Evolutionary conservation across 345 rosid genomes (phyloP).

Genomic region (Bruguiera parviflora): DNA sequence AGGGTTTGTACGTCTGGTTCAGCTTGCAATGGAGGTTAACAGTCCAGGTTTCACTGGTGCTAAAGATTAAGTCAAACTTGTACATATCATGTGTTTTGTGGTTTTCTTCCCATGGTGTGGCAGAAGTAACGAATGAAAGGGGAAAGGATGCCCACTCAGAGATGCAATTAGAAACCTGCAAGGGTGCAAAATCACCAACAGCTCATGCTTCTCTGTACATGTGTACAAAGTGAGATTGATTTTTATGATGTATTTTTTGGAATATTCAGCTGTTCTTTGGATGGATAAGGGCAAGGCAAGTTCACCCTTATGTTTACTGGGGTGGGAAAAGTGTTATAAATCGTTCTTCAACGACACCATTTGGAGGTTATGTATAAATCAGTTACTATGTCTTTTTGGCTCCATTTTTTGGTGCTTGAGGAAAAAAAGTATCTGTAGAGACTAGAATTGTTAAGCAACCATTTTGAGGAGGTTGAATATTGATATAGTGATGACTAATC

Average conservation of each 20-base stretch:
- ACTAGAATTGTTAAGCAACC: conserved; percentile 29
- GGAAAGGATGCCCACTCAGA: conserved; percentile 2
- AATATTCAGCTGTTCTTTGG: conserved; percentile 17
- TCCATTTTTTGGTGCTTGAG: conserved; percentile 24
- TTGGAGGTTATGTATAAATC: conserved; percentile 18
- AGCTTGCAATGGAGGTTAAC: conserved; percentile 54
- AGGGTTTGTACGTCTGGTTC: conserved; percentile 51
- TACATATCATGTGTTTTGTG: conserved; percentile 27
- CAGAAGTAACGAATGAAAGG: conserved; percentile 8
- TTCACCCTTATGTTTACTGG: conserved; percentile 19
- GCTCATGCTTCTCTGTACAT: conserved; percentile 32
- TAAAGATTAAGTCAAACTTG: conserved; percentile 39
- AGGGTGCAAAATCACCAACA: conserved; percentile 15
- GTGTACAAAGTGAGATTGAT: conserved; percentile 47
- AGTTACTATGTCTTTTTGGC: conserved; percentile 20
- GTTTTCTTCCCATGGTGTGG: conserved; percentile 6
- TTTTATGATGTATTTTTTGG: conserved; percentile 26
- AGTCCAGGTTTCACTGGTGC: conserved; percentile 34
- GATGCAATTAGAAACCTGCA: conserved; percentile 19
- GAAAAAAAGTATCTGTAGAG: conserved; percentile 19
- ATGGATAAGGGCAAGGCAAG: conserved; percentile 21
- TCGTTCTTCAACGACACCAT: conserved; percentile 15
- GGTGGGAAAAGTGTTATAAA: conserved; percentile 19
- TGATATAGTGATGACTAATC: conserved; percentile 21
- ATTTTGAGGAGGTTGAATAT: conserved; percentile 36